Evolutionary conservation across 371 early-diverging fungal genomes (phyloP), one percentile per base, ranked within the genome.

Genomic region (Furculomyces boomerangus): DNA sequence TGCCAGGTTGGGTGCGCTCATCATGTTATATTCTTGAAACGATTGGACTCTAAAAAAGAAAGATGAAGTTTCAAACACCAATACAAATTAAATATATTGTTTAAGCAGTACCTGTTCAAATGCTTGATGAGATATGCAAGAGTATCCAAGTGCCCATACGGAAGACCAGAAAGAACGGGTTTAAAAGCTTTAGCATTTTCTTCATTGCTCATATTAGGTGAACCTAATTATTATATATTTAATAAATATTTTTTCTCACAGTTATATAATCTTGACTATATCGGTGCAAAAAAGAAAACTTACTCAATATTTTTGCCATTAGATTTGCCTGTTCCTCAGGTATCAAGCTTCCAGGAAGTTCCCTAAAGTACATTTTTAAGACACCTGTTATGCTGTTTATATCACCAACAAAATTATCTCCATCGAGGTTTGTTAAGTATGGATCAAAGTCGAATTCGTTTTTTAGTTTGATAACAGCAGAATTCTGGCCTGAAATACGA

Each of bases 351-450:
- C 88, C 86, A 13, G 93, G 90, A 20, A 94, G 67, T 61, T 91
- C 90, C 24, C 93, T 77, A 64, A 94, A 83, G 74, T 81, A 94
- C 28, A 87, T 70, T 58, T 94, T 93, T 30, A 94, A 70, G n/a
- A 84, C 80, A 48, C 88, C 78, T 29, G 90, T 70, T 10, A 90
- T 71, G 50, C 76, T 81, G 63, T 85, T 83, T 53, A 92, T 77
- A 57, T 90, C 89, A 2, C 74, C 70, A 22, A 71, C 64, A 52
- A 70, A 67, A 14, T 81, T 78, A 51, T 74, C 72, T 3, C 58
- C 53, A 2, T 68, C 62, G 27, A 90, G 56, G 53, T 86, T 76
- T 0, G 83, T 83, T 1, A 74, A 67, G 24, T 69, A 64, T 28
- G 76, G 70, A 54, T 81, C 83, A 54, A 75, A 63, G 57, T 90